Base-by-base conservation (phyloP, 306 rosid species). In the Prunus fruticosa region DNA sequence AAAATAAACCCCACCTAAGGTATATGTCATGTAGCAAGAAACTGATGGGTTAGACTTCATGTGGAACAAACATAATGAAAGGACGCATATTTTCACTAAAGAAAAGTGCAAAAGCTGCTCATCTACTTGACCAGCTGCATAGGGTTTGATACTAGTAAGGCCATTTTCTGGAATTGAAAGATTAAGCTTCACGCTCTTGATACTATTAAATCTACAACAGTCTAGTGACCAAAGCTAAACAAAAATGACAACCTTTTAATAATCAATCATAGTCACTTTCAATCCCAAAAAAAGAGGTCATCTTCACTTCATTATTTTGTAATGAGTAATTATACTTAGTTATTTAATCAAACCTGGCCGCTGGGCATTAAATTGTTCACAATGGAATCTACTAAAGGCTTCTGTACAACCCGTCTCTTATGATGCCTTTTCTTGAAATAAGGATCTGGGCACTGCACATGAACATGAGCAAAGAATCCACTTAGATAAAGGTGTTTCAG, bases 391-490 rank as follows among this genome's bases (percentile, higher is more conserved):
- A 85, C 92, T 64, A 94, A 83, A 57, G 93, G 91, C 86, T 85
- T 90, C 88, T 94, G 98, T 46, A 92, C 67, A 78, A 94, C 92
- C 84, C 97, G 84, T 81, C 98, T 88, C 81, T 94, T 92, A 82
- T 77, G 97, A 83, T 94, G 96, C 64, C 87, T 87, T 78, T 83
- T 92, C 89, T 94, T 92, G 81, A 92, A 94, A 89, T 94, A 89
- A 45, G 98, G 98, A 79, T 94, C 98, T 61, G 98, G 97, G 89
- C 98, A 94, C 98, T 94, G 89, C 74, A 86, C 43, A 77, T 49
- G 76, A 76, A 19, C 49, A 76, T 18, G 52, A 66, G n/a, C n/a
- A 52, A 80, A 67, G 64, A 84, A 72, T 27, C 67, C 51, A 57
- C 51, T 76, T 22, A 18, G 38, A 71, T 66, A 30, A 23, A 58